Base-by-base conservation (phyloP, 768 basidiomycete species). In the Mycena floridula region DNA sequence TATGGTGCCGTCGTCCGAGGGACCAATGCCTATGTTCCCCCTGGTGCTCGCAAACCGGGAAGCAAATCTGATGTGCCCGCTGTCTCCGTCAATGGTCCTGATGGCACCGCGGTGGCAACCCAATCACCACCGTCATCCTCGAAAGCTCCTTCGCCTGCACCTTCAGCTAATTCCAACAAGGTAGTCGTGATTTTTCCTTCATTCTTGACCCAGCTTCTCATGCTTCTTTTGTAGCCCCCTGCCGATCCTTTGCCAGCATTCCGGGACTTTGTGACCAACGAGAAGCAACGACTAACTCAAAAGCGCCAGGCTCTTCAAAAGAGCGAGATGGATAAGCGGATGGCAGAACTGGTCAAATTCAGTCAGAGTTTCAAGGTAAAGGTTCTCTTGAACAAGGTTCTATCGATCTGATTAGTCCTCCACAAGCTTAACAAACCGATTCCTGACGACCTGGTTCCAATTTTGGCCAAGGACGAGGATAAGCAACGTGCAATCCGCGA, bases 281-380 rank as follows among this genome's bases (percentile, higher is more conserved):
- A 98, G 67, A 89, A 86, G 60, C 87, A 96, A 57, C 77, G 89
- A 42, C 66, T 96, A 46, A 85, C 88, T 37, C 85, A 91, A 67
- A 95, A 94, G 76, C 81, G 89, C 62, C 89, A 91, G 56, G 84
- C 86, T 12, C 65, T 94, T 37, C 80, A 82, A 41, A 94, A 93
- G 75, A 87, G 76, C 56, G 94, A 97, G 61, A 89, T 94, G 81
- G 92, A 98, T 63, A 89, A 89, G 59, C 82, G 89, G 50, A 81
- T 96, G 71, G 87, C 91, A 8, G 95, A 98, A 35, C 71, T 98
- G 27, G 77, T 93, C 60, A 89, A 88, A 64, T 99, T 97, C 65
- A 91, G 90, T 51, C 77, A 89, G 63, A 85, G 66, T 53, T 99
- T 99, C 82, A 95, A 96, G 80, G 94, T 93, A 37, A 37, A 73